phyloP scores from a whole-genome alignment of 306 rosid species.

The Gillenia trifoliata region DNA sequence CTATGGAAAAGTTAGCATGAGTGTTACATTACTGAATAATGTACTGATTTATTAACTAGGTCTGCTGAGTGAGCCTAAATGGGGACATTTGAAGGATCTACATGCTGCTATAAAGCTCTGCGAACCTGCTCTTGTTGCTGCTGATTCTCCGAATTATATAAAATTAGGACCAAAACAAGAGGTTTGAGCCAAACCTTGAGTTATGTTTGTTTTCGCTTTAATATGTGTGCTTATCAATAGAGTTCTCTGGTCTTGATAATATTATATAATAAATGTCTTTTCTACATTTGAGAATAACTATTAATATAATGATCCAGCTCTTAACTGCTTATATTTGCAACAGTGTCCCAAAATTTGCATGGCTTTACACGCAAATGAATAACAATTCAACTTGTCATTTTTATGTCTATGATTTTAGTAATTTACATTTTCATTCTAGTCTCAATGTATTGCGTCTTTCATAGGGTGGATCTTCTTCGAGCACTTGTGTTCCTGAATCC shows the following conservation, averaged over 20 bases:
- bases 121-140: slow-evolving; percentile 83
- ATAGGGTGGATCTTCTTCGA: neutral
- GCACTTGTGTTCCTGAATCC: neutral
- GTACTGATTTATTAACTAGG: slow-evolving; percentile 41
- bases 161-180: slow-evolving; percentile 91
- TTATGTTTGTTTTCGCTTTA: slow-evolving; percentile 1
- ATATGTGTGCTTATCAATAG: slow-evolving; percentile 3
- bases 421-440: neutral
- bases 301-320: neutral
- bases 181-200: slow-evolving; percentile 45
- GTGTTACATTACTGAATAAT: neutral
- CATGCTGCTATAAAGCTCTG: slow-evolving; percentile 92
- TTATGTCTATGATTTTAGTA: neutral
- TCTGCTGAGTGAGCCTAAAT: slow-evolving; percentile 79
- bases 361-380: neutral
- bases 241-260: neutral
- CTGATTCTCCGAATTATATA: slow-evolving; percentile 65
- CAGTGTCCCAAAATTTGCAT: neutral
- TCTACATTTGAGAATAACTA: neutral
- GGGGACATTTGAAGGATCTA: slow-evolving; percentile 96
- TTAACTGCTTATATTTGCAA: neutral
- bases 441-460: neutral
- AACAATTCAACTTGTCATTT: neutral
- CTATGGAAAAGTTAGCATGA: neutral
- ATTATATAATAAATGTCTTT: neutral